Base-by-base conservation (phyloP, 2,329 filamentous ascomycete species). In the Alternaria viburni region DNA sequence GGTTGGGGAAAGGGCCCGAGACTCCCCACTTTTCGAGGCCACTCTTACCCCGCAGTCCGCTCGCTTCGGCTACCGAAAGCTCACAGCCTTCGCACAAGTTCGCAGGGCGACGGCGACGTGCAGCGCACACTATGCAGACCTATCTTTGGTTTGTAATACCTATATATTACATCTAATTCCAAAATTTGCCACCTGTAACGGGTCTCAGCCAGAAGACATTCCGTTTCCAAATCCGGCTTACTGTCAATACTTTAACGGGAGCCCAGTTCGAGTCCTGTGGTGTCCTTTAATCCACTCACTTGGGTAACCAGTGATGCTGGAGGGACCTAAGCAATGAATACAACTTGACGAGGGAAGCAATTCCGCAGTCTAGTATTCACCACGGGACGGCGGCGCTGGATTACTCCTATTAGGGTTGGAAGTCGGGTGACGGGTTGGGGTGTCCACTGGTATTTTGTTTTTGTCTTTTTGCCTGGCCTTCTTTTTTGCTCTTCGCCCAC, bases 231-330 rank as follows among this genome's bases (percentile, higher is more conserved):
- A 62, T 54, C 59, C 60, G 64, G 66, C 64, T 77, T 70, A 73
- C 77, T 77, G 68, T 67, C 60, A 45, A 56, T 54, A 70, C 74
- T 70, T 70, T 71, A 68, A 68, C 72, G 75, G 75, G 78, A 79
- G 79, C 78, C 79, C 78, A 77, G 78, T 80, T 80, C 79, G 79
- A 81, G 76, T 79, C 77, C 72, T 71, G 71, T 79, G 77, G 78
- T 78, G 77, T 74, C 68, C 76, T 71, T 72, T 74, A 55, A 62
- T 65, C 11, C 77, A 81, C 79, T 80, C 79, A 70, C 69, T 69
- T 64, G 69, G 79, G 79, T 80, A 81, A 80, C 78, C 69, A 68
- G 69, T 69, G 79, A 80, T 79, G 78, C 78, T 80, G 78, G 77
- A 73, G 69, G 78, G 71, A 72, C 76, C 71, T 81, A 79, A 81